Conservation (phyloP, 177 flowering plant genomes). For the Vitis hybrid region DNA sequence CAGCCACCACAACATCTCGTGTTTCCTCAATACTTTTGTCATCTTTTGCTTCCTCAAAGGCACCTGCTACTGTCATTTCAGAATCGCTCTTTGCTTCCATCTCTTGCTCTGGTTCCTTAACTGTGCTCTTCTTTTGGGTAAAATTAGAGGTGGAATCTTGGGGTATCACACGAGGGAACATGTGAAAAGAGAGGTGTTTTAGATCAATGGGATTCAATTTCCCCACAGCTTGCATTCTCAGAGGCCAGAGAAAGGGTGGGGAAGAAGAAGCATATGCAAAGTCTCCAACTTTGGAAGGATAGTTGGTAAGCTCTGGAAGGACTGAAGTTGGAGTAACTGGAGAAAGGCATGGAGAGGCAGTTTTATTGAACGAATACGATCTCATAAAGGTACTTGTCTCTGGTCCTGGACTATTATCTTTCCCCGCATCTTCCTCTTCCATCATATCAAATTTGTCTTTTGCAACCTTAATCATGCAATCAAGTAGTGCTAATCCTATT, state of each 20-base stretch:
- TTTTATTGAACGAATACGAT: slow-evolving; percentile 23
- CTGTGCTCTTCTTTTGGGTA: slow-evolving; percentile 14
- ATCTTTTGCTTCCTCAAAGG: slow-evolving; percentile 2
- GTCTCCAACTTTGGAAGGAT: slow-evolving; percentile 12
- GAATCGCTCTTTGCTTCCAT: slow-evolving; percentile 13
- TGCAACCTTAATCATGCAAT: slow-evolving; percentile 47
- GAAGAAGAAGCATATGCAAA: slow-evolving; percentile 26
- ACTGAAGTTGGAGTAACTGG: slow-evolving; percentile 66
- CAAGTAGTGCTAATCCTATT: slow-evolving; percentile 40
- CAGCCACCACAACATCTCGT: slow-evolving; percentile 2
- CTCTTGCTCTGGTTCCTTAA: slow-evolving; percentile 23
- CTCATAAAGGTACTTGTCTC: slow-evolving; percentile 17
- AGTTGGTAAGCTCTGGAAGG: slow-evolving; percentile 31
- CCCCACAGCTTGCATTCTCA: slow-evolving; percentile 66
- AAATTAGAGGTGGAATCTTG: slow-evolving; percentile 10
- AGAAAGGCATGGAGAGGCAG: slow-evolving; percentile 28
- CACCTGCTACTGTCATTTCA: slow-evolving; percentile 3
- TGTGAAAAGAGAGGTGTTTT: slow-evolving; percentile 57
- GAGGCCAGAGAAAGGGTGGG: slow-evolving; percentile 49
- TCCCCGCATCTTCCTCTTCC: slow-evolving; percentile 55
- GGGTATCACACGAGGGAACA: slow-evolving; percentile 30
- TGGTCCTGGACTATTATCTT: slow-evolving; percentile 6
- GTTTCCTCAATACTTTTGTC: slow-evolving; percentile 12
- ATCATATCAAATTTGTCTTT: slow-evolving; percentile 49
- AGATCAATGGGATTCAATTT: slow-evolving; percentile 72